A percentile compares a stretch with the other conserved stretches of the same genome.
phyloP scores from a whole-genome alignment of 2,329 filamentous ascomycete species.

The Biscogniauxia mediterranea region DNA sequence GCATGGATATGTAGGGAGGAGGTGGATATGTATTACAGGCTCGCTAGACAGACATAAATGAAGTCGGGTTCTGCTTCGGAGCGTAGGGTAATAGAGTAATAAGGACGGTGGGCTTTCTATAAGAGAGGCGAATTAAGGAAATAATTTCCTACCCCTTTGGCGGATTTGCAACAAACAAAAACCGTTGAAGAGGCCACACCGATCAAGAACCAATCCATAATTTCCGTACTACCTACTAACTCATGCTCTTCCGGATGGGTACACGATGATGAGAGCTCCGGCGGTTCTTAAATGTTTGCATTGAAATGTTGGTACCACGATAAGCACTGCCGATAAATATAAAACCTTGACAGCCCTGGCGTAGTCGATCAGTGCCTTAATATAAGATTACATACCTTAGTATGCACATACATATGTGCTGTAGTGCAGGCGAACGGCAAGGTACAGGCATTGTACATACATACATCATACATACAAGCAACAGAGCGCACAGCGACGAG shows the following conservation, averaged over 20 bases:
- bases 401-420: not conserved
- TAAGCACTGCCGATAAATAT: too few species aligned
- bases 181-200: not conserved
- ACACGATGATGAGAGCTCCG: too few species aligned
- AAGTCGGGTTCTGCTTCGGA: not conserved
- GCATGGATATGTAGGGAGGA: constrained; percentile 64
- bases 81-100: not conserved
- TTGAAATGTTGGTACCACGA: too few species aligned
- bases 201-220: not conserved
- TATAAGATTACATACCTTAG: too few species aligned
- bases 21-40: not conserved
- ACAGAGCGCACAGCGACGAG: not conserved
- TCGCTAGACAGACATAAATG: not conserved
- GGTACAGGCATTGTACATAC: not conserved
- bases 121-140: not conserved
- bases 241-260: too few species aligned
- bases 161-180: not conserved
- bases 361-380: too few species aligned
- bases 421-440: not conserved
- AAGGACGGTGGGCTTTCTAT: not conserved
- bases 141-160: not conserved
- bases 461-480: not conserved
- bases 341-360: too few species aligned
- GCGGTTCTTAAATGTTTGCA: too few species aligned
- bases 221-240: not conserved